These are phyloP conservation scores for Peltaster fructicola DNA, from an alignment of 2,329 filamentous ascomycete species.

Conservation along the genomic window DNA sequence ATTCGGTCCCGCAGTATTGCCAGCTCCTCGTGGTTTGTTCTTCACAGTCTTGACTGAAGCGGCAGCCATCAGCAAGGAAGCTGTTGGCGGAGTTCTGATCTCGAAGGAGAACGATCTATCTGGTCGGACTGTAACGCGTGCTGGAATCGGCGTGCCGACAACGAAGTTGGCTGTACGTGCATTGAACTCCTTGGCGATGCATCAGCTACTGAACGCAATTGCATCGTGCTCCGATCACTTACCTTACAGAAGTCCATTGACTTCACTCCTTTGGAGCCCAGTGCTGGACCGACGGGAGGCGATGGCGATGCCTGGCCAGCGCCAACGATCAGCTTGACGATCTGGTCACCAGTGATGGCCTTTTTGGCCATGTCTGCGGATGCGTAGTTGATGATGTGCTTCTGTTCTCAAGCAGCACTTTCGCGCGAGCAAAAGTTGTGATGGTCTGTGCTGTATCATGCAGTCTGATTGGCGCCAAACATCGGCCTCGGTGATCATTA, in stretches of 20 bases:
- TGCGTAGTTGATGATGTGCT: too few relatives aligned
- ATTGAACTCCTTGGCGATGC: constrained; percentile 66
- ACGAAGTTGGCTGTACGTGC: constrained; percentile 74
- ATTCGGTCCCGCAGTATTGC: constrained; percentile 30
- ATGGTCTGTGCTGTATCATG: too few relatives aligned
- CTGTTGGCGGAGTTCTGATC: constrained; percentile 82
- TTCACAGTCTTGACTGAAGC: constrained; percentile 61
- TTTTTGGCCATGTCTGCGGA: constrained; percentile 40
- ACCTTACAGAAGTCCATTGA: constrained; percentile 99
- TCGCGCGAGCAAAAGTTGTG: too few relatives aligned
- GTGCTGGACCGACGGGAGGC: constrained; percentile 85
- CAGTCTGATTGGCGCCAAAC: too few relatives aligned
- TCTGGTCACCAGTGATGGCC: constrained; percentile 42
- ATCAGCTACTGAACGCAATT: constrained; percentile 3
- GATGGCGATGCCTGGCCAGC: constrained; percentile 89
- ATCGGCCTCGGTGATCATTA: too few relatives aligned
- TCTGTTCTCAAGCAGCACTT: too few relatives aligned
- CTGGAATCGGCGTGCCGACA: constrained; percentile 71
- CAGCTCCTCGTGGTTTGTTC: constrained; percentile 57
- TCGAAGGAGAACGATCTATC: constrained; percentile 91
- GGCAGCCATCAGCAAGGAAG: constrained; percentile 71
- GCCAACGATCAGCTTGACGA: constrained; percentile 95
- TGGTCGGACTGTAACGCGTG: constrained; percentile 76
- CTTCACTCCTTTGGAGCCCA: constrained; percentile 96
- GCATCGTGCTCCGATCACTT: constrained; percentile 8